phyloP scores from a whole-genome alignment of 148 eudicot genomes.

The Rhododendron molle region DNA sequence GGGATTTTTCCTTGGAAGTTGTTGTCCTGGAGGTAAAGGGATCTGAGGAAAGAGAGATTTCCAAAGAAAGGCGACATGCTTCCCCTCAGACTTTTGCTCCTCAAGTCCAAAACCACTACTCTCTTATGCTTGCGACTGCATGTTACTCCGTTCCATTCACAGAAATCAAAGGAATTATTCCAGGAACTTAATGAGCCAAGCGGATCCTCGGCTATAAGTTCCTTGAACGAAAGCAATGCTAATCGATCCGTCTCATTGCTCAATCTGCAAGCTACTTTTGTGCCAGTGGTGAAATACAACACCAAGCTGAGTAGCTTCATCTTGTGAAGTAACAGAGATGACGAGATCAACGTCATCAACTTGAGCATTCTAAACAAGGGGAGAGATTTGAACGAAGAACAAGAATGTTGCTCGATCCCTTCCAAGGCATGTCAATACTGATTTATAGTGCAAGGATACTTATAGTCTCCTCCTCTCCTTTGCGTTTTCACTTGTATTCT shows the following conservation, averaged over 20 bases:
- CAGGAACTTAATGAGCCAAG: background rate
- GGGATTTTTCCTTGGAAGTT: background rate
- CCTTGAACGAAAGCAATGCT: background rate
- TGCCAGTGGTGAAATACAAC: background rate
- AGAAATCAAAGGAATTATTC: background rate
- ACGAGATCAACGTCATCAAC: background rate
- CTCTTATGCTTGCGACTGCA: background rate
- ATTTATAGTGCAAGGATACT: background rate
- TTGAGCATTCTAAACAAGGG: background rate
- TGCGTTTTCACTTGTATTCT: no score
- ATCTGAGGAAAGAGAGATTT: background rate
- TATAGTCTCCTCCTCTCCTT: no score
- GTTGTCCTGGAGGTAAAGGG: background rate
- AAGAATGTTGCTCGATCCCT: background rate
- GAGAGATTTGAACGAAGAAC: background rate
- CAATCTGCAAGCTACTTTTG: background rate
- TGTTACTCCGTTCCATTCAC: conserved; percentile 3
- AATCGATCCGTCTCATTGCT: background rate
- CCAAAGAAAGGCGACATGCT: background rate
- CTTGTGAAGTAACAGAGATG: background rate
- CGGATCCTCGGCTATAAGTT: background rate
- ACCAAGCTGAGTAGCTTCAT: background rate
- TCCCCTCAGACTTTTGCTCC: background rate
- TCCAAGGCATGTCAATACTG: background rate
- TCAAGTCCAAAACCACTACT: background rate